Base-by-base conservation (phyloP, 2,329 filamentous ascomycete species). In the Claviceps sp. region DNA sequence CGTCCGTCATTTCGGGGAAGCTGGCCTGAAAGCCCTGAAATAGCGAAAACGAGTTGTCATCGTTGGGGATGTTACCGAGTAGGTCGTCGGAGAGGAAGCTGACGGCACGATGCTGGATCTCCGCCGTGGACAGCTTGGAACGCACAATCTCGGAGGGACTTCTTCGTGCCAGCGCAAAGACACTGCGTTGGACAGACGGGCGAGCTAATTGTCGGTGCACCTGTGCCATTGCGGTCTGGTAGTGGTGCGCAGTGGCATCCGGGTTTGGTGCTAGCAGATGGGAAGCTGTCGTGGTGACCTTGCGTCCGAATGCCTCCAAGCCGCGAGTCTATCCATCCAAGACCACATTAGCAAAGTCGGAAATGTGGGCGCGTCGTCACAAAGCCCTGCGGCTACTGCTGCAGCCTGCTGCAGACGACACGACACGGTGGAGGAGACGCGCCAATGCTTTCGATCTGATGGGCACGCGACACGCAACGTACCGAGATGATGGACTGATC, bases 21-120 rank as follows among this genome's bases (percentile, higher is more conserved):
- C 83, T 90, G 47, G 91, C 93, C 70, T 95, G 84, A 68, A 98
- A 98, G 58, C 93, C 93, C 67, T 98, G 88, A 67, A 98, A 97
- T 45, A 98, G 76, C 42, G 90, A 96, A 71, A 95, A 98, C 16
- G 82, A 75, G 68, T 87, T 94, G 22, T 84, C 82, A 64, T 85
- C 79, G 55, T 95, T 88, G 59, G 93, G 93, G 49, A 96, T 91
- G 65, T 95, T 90, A 58, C 75, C 74, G 47, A 98, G 79, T 59
- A 98, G 78, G 56, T 96, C 90, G 69, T 98, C 91, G 48, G 93
- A 83, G 38, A 98, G 75, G 64, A 86, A 90, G 45, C 88, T 84
- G 52, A 97, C 72, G 47, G 93, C 93, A 58, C 93, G 86, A 61
- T 95, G 90, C 69, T 95, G 89, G 60, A 97, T 97, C 72, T 98